These are phyloP conservation scores for Aspergillus sp. DNA, from an alignment of 2,329 filamentous ascomycete genomes.

Conservation along the genomic window DNA sequence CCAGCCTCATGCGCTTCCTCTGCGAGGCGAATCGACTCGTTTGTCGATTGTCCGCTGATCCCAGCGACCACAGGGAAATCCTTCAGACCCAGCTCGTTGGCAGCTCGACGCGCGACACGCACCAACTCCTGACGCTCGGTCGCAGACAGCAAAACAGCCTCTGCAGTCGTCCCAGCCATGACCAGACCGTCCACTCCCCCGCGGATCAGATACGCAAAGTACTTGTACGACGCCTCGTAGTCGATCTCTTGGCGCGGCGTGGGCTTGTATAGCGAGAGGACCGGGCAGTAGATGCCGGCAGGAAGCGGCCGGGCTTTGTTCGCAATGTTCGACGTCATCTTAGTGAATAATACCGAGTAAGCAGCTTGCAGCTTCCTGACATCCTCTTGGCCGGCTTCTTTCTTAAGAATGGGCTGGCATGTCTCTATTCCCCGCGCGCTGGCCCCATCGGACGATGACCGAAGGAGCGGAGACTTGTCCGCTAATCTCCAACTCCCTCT, in stretches of 20 bases:
- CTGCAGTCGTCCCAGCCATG: constrained; percentile 54
- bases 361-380: not conserved
- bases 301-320: constrained; percentile 47
- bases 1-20: constrained; percentile 45
- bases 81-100: constrained; percentile 37
- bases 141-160: constrained; percentile 48
- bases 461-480: constrained; percentile 12
- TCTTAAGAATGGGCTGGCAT: not conserved
- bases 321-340: constrained; percentile 36
- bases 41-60: constrained; percentile 46
- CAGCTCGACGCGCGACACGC: constrained; percentile 43
- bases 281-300: constrained; percentile 53
- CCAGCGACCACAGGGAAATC: constrained; percentile 49
- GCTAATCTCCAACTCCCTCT: not conserved
- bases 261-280: constrained; percentile 53
- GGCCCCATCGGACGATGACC: constrained; percentile 3
- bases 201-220: constrained; percentile 48
- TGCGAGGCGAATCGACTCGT: constrained; percentile 47
- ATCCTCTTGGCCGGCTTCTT: not conserved
- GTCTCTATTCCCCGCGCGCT: not conserved
- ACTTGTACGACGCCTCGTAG: constrained; percentile 51
- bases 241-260: constrained; percentile 49
- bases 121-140: constrained; percentile 51
- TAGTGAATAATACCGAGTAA: not conserved
- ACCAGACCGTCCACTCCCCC: constrained; percentile 52